A percentile compares a stretch with the other conserved stretches of the same genome.
phyloP scores from a whole-genome alignment of 2,329 filamentous ascomycete species.

The Eurotiales sp. region DNA sequence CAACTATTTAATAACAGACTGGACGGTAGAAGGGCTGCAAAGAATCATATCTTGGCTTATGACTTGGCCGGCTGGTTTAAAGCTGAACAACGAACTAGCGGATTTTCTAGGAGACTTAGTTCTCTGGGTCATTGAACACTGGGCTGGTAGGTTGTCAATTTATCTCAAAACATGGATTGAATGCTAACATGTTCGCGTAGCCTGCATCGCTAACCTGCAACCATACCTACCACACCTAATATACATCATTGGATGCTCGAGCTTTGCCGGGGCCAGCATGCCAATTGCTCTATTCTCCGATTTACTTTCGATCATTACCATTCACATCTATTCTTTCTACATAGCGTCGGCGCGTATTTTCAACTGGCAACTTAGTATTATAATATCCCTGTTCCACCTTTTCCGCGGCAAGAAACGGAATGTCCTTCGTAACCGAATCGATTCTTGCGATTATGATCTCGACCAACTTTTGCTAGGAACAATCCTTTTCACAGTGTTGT shows the following conservation, averaged over 20 bases:
- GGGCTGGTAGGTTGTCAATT: conserved; percentile 64
- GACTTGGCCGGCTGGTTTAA: conserved; percentile 90
- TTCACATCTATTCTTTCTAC: conserved; percentile 98
- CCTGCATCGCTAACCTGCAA: conserved; percentile 70
- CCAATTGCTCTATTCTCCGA: conserved; percentile 95
- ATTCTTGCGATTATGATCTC: conserved; percentile 97
- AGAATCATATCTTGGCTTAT: conserved; percentile 92
- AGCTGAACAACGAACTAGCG: conserved; percentile 90
- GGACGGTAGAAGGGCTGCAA: conserved; percentile 84
- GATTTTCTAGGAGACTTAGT: conserved; percentile 94
- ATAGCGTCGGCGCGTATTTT: conserved; percentile 94
- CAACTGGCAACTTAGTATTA: conserved; percentile 96
- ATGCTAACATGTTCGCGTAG: conserved; percentile 38
- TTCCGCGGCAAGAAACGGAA: conserved; percentile 99
- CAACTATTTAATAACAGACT: conserved; percentile 68
- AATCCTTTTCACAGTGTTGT: conserved; percentile 90
- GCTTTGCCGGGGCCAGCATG: conserved; percentile 94
- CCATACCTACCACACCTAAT: conserved; percentile 82
- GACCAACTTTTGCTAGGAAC: conserved; percentile 95
- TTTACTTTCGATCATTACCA: conserved; percentile 80
- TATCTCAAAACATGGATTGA: not conserved
- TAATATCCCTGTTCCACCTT: conserved; percentile 95
- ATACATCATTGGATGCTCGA: conserved; percentile 88
- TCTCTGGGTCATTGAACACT: conserved; percentile 97
- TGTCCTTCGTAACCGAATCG: conserved; percentile 91